Percentiles rank a stretch among this genome's conserved stretches.
Evolutionary conservation across 768 basidiomycete species (phyloP).

Genomic region (Cyclocybe cylindracea): DNA sequence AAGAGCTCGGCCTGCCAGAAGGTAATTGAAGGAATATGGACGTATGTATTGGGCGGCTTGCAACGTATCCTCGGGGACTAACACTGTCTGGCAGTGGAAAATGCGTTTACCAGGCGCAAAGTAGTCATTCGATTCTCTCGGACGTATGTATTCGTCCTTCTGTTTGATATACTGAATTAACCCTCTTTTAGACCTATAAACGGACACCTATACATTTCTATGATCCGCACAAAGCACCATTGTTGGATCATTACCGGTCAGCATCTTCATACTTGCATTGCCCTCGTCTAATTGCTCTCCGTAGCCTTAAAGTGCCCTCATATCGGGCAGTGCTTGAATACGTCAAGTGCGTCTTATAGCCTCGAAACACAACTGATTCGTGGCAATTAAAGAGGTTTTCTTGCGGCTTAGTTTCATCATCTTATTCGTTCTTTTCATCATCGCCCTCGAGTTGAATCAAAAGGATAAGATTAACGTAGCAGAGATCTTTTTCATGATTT

Average conservation of each 20-base stretch:
- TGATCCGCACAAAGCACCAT: constrained; percentile 89
- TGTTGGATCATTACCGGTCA: constrained; percentile 95
- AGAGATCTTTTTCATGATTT: constrained; percentile 79
- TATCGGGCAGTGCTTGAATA: constrained; percentile 92
- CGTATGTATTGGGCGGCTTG: constrained; percentile 39
- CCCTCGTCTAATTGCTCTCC: not conserved
- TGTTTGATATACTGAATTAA: not conserved
- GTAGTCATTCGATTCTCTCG: constrained; percentile 85
- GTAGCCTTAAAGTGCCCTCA: constrained; percentile 88
- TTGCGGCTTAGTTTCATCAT: constrained; percentile 62
- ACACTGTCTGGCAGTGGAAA: constrained; percentile 57
- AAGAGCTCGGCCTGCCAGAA: constrained; percentile 88
- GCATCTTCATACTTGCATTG: constrained; percentile 13
- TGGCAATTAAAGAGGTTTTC: constrained; percentile 1
- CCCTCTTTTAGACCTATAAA: constrained; percentile 77
- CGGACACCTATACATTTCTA: constrained; percentile 90
- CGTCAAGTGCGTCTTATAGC: constrained; percentile 55
- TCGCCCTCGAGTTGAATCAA: constrained; percentile 77
- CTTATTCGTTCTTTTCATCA: constrained; percentile 75
- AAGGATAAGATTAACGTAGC: constrained; percentile 58
- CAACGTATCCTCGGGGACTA: not conserved
- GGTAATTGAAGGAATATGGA: constrained; percentile 84
- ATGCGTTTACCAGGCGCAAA: constrained; percentile 90
- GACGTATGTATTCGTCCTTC: constrained; percentile 54
- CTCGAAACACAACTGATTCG: no score